phyloP scores from a whole-genome alignment of 106 monocot species.

The Acorus calamus region DNA sequence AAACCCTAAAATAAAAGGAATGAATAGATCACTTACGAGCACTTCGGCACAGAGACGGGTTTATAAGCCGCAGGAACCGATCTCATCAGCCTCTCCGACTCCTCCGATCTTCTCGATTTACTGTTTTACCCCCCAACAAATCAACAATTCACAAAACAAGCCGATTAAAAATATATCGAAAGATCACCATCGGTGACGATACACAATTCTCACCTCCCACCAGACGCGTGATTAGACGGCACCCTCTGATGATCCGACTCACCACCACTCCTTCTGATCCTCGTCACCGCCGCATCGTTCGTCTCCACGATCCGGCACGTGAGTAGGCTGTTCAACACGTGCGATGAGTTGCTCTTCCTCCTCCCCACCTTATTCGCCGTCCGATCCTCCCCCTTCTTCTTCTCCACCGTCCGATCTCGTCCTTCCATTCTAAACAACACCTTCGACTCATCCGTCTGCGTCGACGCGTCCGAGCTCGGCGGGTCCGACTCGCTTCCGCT shows the following conservation, averaged over 20 bases:
- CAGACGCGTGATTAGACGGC: neutral
- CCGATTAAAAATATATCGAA: no score
- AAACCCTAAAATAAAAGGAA: no score
- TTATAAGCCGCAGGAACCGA: conserved; percentile 2
- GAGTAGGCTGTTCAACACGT: conserved; percentile 26
- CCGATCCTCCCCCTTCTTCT: neutral
- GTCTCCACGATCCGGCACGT: conserved; percentile 19
- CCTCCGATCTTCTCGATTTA: conserved; percentile 1
- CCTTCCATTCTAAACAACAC: neutral
- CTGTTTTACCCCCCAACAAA: neutral
- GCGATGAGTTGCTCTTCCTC: neutral
- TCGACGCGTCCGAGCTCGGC: neutral
- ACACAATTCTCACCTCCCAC: no score
- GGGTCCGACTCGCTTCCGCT: neutral
- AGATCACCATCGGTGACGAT: no score
- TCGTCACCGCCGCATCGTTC: conserved; percentile 6
- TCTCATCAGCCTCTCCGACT: neutral
- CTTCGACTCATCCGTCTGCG: neutral
- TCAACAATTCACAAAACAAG: neutral
- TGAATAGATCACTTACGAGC: conserved; percentile 30
- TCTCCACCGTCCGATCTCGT: neutral
- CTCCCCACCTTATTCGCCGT: neutral
- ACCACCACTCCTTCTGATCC: neutral
- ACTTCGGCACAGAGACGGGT: conserved; percentile 11
- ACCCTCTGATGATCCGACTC: neutral